phyloP scores from a whole-genome alignment of 495 filamentous ascomycete species.

The Podospora appendiculata region DNA sequence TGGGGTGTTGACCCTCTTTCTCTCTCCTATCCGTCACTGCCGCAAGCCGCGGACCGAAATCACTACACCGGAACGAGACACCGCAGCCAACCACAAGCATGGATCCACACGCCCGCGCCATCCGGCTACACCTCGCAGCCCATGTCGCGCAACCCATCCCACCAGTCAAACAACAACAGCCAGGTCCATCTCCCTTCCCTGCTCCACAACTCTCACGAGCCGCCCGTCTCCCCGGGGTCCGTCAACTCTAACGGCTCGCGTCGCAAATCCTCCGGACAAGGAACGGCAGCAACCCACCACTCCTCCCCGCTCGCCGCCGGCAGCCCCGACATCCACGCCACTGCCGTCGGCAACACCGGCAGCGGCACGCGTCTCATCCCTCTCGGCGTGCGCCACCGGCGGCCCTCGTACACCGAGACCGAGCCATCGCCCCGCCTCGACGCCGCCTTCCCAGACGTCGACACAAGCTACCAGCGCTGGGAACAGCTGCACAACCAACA shows the following conservation, averaged over 20 bases:
- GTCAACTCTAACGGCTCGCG: neutral
- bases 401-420: conserved; percentile 32
- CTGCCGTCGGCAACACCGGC: neutral
- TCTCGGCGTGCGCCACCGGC: conserved; percentile 12
- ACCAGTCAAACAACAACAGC: neutral
- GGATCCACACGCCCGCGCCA: conserved; percentile 7
- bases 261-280: neutral
- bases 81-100: neutral
- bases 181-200: neutral
- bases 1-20: conserved; percentile 10
- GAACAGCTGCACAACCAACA: conserved; percentile 9
- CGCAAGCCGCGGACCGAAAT: neutral
- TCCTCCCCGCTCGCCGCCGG: conserved; percentile 6
- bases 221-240: neutral
- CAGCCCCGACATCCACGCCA: conserved; percentile 10
- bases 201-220: conserved; percentile 4
- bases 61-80: neutral
- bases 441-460: conserved; percentile 22
- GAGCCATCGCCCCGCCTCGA: conserved; percentile 34
- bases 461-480: conserved; percentile 33
- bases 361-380: neutral
- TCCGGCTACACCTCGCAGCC: conserved; percentile 50
- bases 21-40: conserved; percentile 19
- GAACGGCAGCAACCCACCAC: conserved; percentile 6
- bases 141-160: conserved; percentile 40